Percentiles rank a stretch among this genome's conserved stretches.
These are phyloP conservation scores for Cryptococcus sp. DNA, from an alignment of 1,284 basidiomycete genomes.

Conservation along the genomic window DNA sequence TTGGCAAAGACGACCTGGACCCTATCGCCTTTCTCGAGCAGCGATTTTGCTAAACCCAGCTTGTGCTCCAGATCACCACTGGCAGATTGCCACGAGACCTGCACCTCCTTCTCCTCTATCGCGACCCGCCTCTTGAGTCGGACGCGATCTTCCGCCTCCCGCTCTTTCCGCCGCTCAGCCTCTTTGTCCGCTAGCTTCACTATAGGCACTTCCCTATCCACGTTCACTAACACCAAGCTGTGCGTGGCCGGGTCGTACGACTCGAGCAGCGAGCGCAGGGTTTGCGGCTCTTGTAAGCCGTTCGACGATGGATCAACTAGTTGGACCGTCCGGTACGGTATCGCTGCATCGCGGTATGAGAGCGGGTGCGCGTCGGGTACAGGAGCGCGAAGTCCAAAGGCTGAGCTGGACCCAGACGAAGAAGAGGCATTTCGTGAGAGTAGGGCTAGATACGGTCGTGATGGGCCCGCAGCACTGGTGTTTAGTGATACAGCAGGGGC, in stretches of 20 bases:
- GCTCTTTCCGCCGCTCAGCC: conserved; percentile 28
- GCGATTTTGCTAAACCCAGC: conserved; percentile 25
- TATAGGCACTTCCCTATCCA: conserved; percentile 31
- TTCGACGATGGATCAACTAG: conserved; percentile 32
- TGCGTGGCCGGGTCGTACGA: conserved; percentile 26
- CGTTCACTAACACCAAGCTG: conserved; percentile 28
- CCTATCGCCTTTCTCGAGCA: conserved; percentile 46
- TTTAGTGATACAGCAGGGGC: neutral
- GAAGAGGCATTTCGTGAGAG: conserved; percentile 3
- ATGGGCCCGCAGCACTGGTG: neutral
- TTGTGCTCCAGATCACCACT: conserved; percentile 46
- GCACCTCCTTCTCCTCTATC: conserved; percentile 48
- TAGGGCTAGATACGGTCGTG: neutral
- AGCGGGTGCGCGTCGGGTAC: conserved; percentile 5
- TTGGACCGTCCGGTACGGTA: conserved; percentile 44
- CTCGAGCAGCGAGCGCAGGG: conserved; percentile 22
- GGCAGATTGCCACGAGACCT: conserved; percentile 47
- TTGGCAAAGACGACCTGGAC: conserved; percentile 47
- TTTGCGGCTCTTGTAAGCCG: conserved; percentile 23
- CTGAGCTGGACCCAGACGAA: conserved; percentile 1
- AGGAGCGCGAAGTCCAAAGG: conserved; percentile 9
- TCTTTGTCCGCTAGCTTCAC: conserved; percentile 39
- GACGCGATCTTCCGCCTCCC: conserved; percentile 27
- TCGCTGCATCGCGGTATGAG: conserved; percentile 17
- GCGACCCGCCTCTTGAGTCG: conserved; percentile 30